These are phyloP conservation scores for Hyaloscypha variabilis DNA, from an alignment of 495 filamentous ascomycete genomes.

Conservation along the genomic window DNA sequence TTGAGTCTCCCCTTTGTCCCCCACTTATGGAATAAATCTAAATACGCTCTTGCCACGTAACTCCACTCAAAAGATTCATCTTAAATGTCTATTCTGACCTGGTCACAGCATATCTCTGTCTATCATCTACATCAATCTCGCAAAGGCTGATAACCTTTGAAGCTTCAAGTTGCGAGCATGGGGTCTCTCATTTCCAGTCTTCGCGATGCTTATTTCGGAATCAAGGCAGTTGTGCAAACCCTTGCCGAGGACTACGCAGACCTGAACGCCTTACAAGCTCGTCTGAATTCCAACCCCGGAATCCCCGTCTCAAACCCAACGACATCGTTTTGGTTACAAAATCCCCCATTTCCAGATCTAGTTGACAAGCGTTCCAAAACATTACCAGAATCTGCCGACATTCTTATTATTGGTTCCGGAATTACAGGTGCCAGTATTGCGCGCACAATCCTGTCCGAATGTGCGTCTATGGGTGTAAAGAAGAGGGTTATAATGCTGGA, in stretches of 20 bases:
- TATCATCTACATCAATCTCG: too few relatives aligned
- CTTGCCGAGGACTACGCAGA: background rate
- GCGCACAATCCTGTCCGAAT: conserved; percentile 5
- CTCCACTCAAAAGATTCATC: too few relatives aligned
- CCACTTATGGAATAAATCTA: too few relatives aligned
- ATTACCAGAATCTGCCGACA: conserved; percentile 53
- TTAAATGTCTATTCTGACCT: too few relatives aligned
- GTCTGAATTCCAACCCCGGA: conserved; percentile 14
- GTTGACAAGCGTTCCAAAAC: conserved; percentile 49
- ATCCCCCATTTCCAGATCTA: conserved; percentile 54
- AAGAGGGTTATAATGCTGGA: conserved; percentile 54
- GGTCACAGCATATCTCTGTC: too few relatives aligned
- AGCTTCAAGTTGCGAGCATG: background rate
- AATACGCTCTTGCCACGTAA: too few relatives aligned
- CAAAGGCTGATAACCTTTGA: too few relatives aligned
- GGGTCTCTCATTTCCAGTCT: background rate
- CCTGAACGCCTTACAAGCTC: background rate
- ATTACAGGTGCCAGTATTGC: conserved; percentile 67
- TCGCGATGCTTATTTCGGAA: background rate
- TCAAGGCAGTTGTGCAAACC: background rate
- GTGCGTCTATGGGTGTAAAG: background rate
- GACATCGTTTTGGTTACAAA: conserved; percentile 65
- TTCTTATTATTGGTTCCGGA: conserved; percentile 71
- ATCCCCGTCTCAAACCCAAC: conserved; percentile 61
- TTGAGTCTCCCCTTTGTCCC: too few relatives aligned